Percentiles rank a stretch among this genome's conserved stretches.
phyloP scores from a whole-genome alignment of 2,329 filamentous ascomycete species.

The Xylariomycetidae sp. region DNA sequence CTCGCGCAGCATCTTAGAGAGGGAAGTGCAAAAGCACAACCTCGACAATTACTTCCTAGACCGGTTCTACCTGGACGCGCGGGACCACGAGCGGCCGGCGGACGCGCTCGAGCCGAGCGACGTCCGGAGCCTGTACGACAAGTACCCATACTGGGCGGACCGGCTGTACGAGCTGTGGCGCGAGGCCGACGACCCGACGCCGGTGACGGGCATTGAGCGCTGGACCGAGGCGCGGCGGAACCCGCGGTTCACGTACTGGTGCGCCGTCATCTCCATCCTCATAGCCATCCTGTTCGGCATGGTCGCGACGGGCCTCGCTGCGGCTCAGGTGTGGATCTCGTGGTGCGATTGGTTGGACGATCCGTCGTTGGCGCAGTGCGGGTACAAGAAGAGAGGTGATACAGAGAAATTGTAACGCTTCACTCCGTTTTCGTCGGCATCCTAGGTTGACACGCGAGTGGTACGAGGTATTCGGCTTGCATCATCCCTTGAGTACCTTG shows the following conservation, averaged over 20 bases:
- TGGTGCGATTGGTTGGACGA: conserved; percentile 4
- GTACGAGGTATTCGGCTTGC: too few relatives aligned
- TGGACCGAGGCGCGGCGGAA: conserved; percentile 6
- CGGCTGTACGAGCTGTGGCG: conserved; percentile 4
- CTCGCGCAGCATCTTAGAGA: neutral
- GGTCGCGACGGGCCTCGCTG: neutral
- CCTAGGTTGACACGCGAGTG: too few relatives aligned
- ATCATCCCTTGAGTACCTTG: too few relatives aligned
- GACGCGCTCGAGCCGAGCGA: conserved; percentile 1
- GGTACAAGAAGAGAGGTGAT: conserved; percentile 1
- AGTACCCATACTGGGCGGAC: conserved; percentile 6
- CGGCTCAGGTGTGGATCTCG: conserved; percentile 4
- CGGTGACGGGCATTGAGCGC: conserved; percentile 4
- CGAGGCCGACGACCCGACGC: conserved; percentile 7
- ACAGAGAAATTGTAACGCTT: too few relatives aligned
- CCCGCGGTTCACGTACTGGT: conserved; percentile 7
- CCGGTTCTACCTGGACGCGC: neutral
- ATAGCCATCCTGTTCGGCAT: conserved; percentile 3
- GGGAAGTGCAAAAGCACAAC: neutral
- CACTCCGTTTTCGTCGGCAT: too few relatives aligned
- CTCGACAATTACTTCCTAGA: conserved; percentile 1
- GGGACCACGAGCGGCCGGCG: conserved; percentile 1
- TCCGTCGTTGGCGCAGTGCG: conserved; percentile 1
- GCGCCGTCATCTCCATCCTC: conserved; percentile 3
- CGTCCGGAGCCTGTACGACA: conserved; percentile 3